Percentiles rank a stretch among this genome's conserved stretches.
Conservation (phyloP, 2,329 filamentous ascomycete species). For the Ceratocystis cubensis region DNA sequence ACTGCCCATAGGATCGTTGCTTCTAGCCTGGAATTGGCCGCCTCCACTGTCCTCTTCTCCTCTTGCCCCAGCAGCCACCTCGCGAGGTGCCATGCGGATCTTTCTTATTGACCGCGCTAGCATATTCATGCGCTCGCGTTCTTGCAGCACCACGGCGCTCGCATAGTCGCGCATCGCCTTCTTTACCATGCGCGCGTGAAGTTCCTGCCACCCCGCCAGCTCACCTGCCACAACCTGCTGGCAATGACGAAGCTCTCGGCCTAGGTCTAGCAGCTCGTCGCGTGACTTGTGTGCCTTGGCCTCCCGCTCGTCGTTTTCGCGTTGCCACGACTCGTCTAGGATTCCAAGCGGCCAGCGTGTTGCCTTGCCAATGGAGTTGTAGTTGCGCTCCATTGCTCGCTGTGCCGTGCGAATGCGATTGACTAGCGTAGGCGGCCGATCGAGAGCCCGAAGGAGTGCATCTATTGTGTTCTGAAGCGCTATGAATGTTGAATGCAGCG, state of each 20-base stretch:
- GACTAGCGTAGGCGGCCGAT: conserved; percentile 67
- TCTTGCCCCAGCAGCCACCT: neutral
- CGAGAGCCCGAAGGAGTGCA: conserved; percentile 66
- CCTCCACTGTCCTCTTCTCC: neutral
- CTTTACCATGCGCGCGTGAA: conserved; percentile 65
- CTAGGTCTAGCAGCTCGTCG: conserved; percentile 59
- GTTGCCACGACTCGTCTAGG: conserved; percentile 75
- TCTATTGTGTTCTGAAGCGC: conserved; percentile 74
- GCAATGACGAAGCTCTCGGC: conserved; percentile 74
- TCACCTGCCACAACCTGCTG: conserved; percentile 88
- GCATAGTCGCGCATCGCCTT: conserved; percentile 66
- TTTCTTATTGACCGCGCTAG: conserved; percentile 67
- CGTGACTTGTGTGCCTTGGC: conserved; percentile 61
- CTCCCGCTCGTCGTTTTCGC: conserved; percentile 72
- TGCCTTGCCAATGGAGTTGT: conserved; percentile 58
- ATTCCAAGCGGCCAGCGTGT: conserved; percentile 70
- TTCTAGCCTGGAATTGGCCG: neutral
- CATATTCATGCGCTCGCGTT: conserved; percentile 65
- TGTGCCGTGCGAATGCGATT: conserved; percentile 60
- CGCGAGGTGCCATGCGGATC: conserved; percentile 29
- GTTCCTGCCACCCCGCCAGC: conserved; percentile 85
- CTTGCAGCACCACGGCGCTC: conserved; percentile 62
- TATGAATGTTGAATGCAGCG: conserved; percentile 63
- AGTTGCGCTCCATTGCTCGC: conserved; percentile 65
- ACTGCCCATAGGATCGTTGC: neutral